Base-by-base conservation (phyloP, 2,329 filamentous ascomycete genomes). In the Parascedosporium putredinis region DNA sequence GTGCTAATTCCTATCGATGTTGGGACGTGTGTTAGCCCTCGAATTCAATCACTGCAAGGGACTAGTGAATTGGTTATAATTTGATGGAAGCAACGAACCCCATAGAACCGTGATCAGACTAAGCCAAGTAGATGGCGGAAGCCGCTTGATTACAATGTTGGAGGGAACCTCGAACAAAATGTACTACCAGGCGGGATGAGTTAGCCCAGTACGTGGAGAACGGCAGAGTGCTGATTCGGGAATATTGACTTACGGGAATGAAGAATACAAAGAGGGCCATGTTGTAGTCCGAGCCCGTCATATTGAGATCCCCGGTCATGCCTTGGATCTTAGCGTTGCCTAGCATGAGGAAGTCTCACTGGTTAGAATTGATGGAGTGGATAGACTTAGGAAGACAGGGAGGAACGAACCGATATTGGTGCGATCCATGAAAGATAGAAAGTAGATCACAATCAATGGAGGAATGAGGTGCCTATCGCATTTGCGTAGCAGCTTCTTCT, bases 81-180 rank as follows among this genome's bases (percentile, higher is more conserved):
- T 14, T 34, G 31, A 34, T 10, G 3, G 72, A 62, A 0, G 5
- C 12, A 10, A 45, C 43, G 7, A 25, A 45, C 69, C 64, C 66
- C 68, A 72, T 24, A 60, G 50, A 47, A 69, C 60, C 59, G 69
- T 60, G 73, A 88, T 86, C 53, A 86, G 86, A 7, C 71, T 64
- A 0, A 82, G 79, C 49, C 85, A 72, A 56, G 86, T 86, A 46
- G 76, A 79, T 0, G 83, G 83, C 0, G 77, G 71, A 50, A 83
- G 64, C 1, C 72, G 72, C 62, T 86, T 86, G 40, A 86, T 73
- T 9, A 86, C 61, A 31, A 82, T 64, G 56, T 86, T 86, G 16
- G 81, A 84, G 48, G 81, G 57, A 0, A 75, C 74, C 59, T 85
- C 81, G 52, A 81, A 81, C 8, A 83, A 63, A 1, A 80, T 68